Evolutionary conservation across 2,329 filamentous ascomycete species (phyloP), one percentile per base, ranked within the genome.

Genomic region (Cytospora chrysosperma): DNA sequence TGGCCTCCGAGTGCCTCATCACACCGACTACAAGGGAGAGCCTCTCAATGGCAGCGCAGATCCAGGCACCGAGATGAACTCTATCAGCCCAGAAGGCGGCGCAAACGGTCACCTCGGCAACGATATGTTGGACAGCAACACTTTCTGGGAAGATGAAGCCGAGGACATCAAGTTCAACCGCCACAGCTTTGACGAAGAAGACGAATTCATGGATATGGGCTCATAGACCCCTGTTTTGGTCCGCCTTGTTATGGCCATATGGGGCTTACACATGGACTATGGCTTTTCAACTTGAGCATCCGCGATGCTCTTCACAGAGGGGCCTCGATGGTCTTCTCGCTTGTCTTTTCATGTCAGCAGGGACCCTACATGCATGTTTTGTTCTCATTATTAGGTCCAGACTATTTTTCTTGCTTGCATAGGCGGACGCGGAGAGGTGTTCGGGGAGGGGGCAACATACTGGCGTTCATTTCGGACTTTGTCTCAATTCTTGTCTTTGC

Each of bases 21-120:
- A 95, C 75, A 99, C 95, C 54, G 95, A 97, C 75, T 87, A 94
- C 70, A 89, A 92, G 65, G 95, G 95, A 51, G 92, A 97, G 54
- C 81, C 90, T 10, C 72, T 94, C 27, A 82, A 84, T 65, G 81
- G 82, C 59, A 77, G 75, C 54, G 72, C 74, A 53, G 72, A 73
- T 59, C 60, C 53, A 10, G 72, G 72, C 60, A 75, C 69, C 53
- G 75, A 79, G 68, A 77, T 69, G 70, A 77, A 70, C 61, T 86
- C 77, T 77, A 83, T 76, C 77, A 89, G 73, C 80, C 89, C 81
- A 1, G 79, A 68, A 47, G 66, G 62, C 27, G 65, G 65, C 32
- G 37, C 30, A 13, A 66, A 65, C 28, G 66, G 66, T 7, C 61
- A 62, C 47, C 57, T 64, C 17, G 49, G 57, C 37, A 66, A 63